These are phyloP conservation scores for Naganishia friedmannii DNA, from an alignment of 768 basidiomycete genomes.

Conservation along the genomic window DNA sequence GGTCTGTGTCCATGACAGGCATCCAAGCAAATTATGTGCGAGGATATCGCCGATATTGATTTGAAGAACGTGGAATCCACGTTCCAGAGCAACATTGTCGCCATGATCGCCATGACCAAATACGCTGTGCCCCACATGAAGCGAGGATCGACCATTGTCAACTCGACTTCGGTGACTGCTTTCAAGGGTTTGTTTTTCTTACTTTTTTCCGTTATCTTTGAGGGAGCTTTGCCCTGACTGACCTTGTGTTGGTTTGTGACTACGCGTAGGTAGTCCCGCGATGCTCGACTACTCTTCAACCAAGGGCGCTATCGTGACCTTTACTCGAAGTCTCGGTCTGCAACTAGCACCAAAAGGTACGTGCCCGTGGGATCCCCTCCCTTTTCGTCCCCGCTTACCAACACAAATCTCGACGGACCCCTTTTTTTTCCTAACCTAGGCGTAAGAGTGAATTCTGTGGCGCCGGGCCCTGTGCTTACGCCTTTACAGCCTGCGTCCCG, in stretches of 20 bases:
- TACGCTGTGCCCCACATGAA: conserved; percentile 64
- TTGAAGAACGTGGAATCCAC: conserved; percentile 60
- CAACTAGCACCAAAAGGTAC: conserved; percentile 58
- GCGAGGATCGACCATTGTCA: conserved; percentile 61
- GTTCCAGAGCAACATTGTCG: conserved; percentile 62
- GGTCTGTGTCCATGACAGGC: conserved; percentile 46
- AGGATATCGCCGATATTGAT: conserved; percentile 58
- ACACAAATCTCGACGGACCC: too few species aligned
- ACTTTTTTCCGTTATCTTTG: conserved; percentile 31
- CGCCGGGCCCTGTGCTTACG: conserved; percentile 53
- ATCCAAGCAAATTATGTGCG: conserved; percentile 56
- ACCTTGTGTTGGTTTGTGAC: not conserved
- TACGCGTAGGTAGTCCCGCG: conserved; percentile 38
- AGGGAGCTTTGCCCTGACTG: not conserved
- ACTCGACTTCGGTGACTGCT: conserved; percentile 63
- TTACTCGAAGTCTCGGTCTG: conserved; percentile 60
- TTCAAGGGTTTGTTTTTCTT: conserved; percentile 47
- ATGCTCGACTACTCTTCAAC: conserved; percentile 61
- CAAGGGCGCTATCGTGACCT: conserved; percentile 63
- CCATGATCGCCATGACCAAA: conserved; percentile 61
- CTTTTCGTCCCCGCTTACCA: too few species aligned
- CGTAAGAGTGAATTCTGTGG: conserved; percentile 61
- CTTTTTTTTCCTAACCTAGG: conserved; percentile 31
- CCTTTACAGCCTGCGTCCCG: conserved; percentile 63
- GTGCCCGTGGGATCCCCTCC: not conserved